These are phyloP conservation scores for Coniophora puteana DNA, from an alignment of 1,284 basidiomycete species.

Conservation along the genomic window DNA sequence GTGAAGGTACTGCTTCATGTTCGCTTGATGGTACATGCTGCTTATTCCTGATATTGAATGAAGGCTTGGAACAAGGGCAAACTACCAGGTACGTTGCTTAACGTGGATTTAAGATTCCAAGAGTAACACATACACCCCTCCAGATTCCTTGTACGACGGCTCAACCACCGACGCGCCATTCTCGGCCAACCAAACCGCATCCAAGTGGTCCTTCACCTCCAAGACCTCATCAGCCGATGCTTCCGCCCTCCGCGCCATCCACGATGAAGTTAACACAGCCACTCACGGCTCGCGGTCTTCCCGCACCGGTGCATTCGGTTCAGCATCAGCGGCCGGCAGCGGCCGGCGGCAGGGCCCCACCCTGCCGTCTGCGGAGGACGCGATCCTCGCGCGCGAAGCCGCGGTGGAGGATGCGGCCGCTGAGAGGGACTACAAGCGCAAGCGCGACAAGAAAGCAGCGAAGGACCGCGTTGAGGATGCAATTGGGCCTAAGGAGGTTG, in stretches of 20 bases:
- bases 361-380: slow-evolving; percentile 62
- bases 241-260: slow-evolving; percentile 52
- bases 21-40: not conserved
- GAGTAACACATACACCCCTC: not conserved
- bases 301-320: slow-evolving; percentile 24
- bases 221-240: slow-evolving; percentile 45
- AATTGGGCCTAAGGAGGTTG: slow-evolving; percentile 70
- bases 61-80: slow-evolving; percentile 76
- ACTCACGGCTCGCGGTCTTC: slow-evolving; percentile 37
- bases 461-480: slow-evolving; percentile 69
- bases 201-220: slow-evolving; percentile 57
- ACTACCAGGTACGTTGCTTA: slow-evolving; percentile 47
- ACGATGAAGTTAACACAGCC: slow-evolving; percentile 55
- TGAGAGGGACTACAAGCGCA: slow-evolving; percentile 54
- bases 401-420: slow-evolving; percentile 43
- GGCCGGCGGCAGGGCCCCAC: slow-evolving; percentile 59
- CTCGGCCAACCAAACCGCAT: slow-evolving; percentile 57
- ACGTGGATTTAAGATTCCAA: too few relatives aligned
- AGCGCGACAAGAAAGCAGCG: slow-evolving; percentile 60
- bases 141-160: slow-evolving; percentile 60
- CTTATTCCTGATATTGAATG: slow-evolving; percentile 1
- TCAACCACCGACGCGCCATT: slow-evolving; percentile 45
- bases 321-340: slow-evolving; percentile 19
- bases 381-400: slow-evolving; percentile 59
- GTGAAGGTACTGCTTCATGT: slow-evolving; percentile 51